Base-by-base conservation (phyloP, 768 basidiomycete species). In the Daedaleopsis nitida region DNA sequence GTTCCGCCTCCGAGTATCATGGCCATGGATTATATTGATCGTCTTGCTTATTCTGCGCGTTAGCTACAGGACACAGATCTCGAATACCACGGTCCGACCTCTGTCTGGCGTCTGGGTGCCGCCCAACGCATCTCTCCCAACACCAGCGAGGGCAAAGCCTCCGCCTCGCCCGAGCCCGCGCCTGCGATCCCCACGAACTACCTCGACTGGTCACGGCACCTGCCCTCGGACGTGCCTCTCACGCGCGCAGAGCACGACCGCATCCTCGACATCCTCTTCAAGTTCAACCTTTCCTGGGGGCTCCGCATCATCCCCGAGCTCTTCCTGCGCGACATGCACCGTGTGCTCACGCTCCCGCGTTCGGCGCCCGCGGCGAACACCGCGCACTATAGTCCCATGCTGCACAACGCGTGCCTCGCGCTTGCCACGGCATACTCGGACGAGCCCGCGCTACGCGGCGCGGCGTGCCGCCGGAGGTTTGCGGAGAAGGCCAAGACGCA, bases 361-460 rank as follows among this genome's bases (percentile, higher is more conserved):
- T 59, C 60, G 1, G 58, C 68, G 2, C 60, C 66, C 0, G 68
- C 69, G 11, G 79, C 79, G 0, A 80, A 80, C 60, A 80, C 80
- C 0, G 71, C 82, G 2, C 86, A 89, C 64, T 90, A 89, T 70
- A 87, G 86, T 2, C 86, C 88, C 0, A 85, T 89, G 82, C 77
- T 89, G 9, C 88, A 90, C 73, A 90, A 90, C 64, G 80, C 86
- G 1, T 76, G 87, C 3, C 72, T 90, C 47, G 77, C 75, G 14
- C 74, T 82, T 52, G 78, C 75, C 9, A 68, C 75, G 3, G 74
- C 74, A 13, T 77, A 72, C 57, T 69, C 74, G 35, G 77, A 79
- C 62, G 75, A 79, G 17, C 72, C 74, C 23, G 59, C 69, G 24
- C 63, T 68, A 7, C 64, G 62, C 11, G 68, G 70, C 6, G 27